A percentile compares a stretch with the other conserved stretches of the same genome.
phyloP scores from a whole-genome alignment of 495 filamentous ascomycete species.

The Rostrohypoxylon terebratum region DNA sequence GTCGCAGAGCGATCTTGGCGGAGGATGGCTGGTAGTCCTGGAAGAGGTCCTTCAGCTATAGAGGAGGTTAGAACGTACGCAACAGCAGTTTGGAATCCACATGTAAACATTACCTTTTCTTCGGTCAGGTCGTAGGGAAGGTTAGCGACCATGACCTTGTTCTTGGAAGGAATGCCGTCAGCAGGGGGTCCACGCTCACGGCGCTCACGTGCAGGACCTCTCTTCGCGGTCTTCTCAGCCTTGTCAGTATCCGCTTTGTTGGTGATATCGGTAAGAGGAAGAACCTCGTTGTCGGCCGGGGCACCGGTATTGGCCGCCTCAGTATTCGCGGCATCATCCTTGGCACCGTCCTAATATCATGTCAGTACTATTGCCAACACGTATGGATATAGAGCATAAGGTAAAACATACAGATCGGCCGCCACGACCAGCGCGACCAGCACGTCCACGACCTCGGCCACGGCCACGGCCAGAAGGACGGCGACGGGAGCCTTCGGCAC shows the following conservation, averaged over 20 bases:
- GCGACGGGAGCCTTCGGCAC: constrained; percentile 80
- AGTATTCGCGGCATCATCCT: constrained; percentile 56
- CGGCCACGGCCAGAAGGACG: constrained; percentile 78
- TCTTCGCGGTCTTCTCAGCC: constrained; percentile 59
- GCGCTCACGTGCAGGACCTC: constrained; percentile 68
- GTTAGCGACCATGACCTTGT: constrained; percentile 99
- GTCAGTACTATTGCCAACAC: constrained; percentile 28
- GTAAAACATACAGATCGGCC: constrained; percentile 74
- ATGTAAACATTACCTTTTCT: constrained; percentile 76
- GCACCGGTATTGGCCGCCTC: constrained; percentile 59
- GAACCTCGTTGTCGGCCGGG: constrained; percentile 58
- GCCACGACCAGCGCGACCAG: constrained; percentile 76
- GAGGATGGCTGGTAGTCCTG: constrained; percentile 85
- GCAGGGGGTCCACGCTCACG: constrained; percentile 94
- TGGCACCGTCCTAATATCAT: constrained; percentile 56
- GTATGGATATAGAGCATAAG: neutral
- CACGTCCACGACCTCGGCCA: constrained; percentile 78
- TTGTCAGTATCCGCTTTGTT: constrained; percentile 59
- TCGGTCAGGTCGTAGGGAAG: constrained; percentile 97
- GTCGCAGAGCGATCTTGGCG: constrained; percentile 97
- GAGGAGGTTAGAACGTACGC: constrained; percentile 55
- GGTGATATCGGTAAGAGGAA: constrained; percentile 66
- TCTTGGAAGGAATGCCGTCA: constrained; percentile 98
- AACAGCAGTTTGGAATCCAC: neutral
- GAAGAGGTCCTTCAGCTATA: constrained; percentile 96